These are phyloP conservation scores for Ogataea nakhonphanomensis DNA, from an alignment of 805 yeast species.

Conservation along the genomic window DNA sequence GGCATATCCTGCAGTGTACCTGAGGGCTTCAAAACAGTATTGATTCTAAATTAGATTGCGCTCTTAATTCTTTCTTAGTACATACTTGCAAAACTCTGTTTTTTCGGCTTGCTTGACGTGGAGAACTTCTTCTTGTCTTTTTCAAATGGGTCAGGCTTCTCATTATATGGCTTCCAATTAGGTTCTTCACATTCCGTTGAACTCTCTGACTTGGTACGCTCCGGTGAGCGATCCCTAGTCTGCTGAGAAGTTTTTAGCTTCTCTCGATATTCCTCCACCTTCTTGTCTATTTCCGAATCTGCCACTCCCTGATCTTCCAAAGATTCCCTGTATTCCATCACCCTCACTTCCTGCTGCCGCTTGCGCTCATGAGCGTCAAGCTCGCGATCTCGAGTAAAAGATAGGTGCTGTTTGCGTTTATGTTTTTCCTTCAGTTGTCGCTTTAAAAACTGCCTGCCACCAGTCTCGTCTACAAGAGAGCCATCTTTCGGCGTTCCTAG, in stretches of 20 bases:
- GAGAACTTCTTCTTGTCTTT: neutral
- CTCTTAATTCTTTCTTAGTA: neutral
- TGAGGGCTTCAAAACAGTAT: too few species aligned
- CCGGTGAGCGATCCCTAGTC: too few species aligned
- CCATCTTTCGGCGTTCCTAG: slow-evolving; percentile 26
- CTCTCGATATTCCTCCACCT: slow-evolving; percentile 29
- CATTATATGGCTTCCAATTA: slow-evolving; percentile 10
- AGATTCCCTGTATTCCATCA: slow-evolving; percentile 48
- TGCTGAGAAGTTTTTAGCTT: neutral
- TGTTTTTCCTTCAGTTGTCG: slow-evolving; percentile 29
- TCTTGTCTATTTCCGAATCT: slow-evolving; percentile 33
- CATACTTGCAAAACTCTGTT: slow-evolving; percentile 3
- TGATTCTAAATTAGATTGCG: too few species aligned
- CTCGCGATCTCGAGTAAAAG: slow-evolving; percentile 22
- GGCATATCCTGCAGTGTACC: too few species aligned
- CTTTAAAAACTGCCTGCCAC: slow-evolving; percentile 37
- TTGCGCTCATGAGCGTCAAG: slow-evolving; percentile 35
- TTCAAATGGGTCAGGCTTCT: slow-evolving; percentile 20
- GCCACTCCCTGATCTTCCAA: slow-evolving; percentile 45
- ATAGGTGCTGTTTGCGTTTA: slow-evolving; percentile 9
- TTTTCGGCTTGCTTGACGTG: neutral
- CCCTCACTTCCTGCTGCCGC: slow-evolving; percentile 41
- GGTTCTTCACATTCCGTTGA: slow-evolving; percentile 1
- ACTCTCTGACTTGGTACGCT: too few species aligned
- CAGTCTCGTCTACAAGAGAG: slow-evolving; percentile 23